Base-by-base conservation (phyloP, 495 filamentous ascomycete species). In the Friedmanniomyces simplex region DNA sequence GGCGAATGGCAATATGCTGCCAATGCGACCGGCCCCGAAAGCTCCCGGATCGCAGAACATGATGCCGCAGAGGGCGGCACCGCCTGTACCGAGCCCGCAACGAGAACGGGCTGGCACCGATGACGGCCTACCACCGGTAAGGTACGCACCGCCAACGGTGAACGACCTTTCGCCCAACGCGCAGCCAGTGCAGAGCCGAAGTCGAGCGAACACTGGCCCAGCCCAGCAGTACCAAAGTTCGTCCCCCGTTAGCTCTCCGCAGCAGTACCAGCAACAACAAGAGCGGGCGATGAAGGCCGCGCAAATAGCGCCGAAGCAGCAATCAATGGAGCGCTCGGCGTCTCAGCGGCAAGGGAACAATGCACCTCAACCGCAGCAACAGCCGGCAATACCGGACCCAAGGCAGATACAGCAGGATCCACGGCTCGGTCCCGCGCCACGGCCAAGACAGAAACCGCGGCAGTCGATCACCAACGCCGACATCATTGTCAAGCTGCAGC, bases 191-290 rank as follows among this genome's bases (percentile, higher is more conserved):
- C 79, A 78, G 36, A 57, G 52, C 25, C 66, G 70, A 25, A 72
- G 64, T 49, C 63, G 71, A 26, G 67, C 71, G 16, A 71, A 73
- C 55, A 73, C 69, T 7, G 70, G 68, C 25, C 59, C 60, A n/a
- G 34, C 47, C 30, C 54, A 47, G 36, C 55, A 60, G 43, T 30
- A 63, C 16, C 43, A 58, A 28, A 47, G 22, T 14, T 36, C 47
- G 11, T 52, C 59, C 14, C 43, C 63, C 4, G 48, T 61, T 25
- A 54, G 42, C 46, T 59, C 56, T 18, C 62, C 55, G 14, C 52
- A 60, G 34, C 61, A 64, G 36, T 91, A 91, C 67, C 88, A 91
- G 68, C 87, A 90, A 64, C 88, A 94, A 57, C 89, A 94, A 67
- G 84, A 89, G 62, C 82, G 87, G 41, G 82, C 85, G 20, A 83